Evolutionary conservation across 257 asterid species (phyloP), one percentile per base, ranked within the genome.

Genomic region (Schizonepeta tenuifolia): DNA sequence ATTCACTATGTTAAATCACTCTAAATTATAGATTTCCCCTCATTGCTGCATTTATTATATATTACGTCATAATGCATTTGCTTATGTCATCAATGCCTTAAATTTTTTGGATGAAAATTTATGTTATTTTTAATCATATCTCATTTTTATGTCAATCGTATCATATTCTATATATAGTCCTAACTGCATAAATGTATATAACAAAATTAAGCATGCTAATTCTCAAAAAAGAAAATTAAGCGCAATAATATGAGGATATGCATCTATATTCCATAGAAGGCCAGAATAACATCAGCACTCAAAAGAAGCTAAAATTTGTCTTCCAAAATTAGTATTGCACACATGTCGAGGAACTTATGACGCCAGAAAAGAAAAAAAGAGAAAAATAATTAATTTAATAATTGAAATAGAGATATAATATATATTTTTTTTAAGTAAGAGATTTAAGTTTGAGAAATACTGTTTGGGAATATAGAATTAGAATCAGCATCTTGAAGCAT

Each of bases 401-500:
- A 13, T 9, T 43, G 13, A 28, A 17, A 38, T 28, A 44, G 6
- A 56, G n/a, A n/a, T n/a, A n/a, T n/a, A n/a, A n/a, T n/a, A n/a
- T n/a, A n/a, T n/a, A n/a, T n/a, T n/a, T n/a, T n/a, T n/a, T n/a
- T n/a, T n/a, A n/a, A n/a, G n/a, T n/a, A n/a, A n/a, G n/a, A n/a
- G 21, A 21, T 40, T 21, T n/a, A 17, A 12, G 1, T 40, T 14
- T 21, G 14, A 62, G 49, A 62, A 9, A 46, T 46, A 36, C 18
- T 71, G 43, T 51, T 11, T 46, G 9, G 17, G 43, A 62, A 61
- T 20, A 71, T 60, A 24, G 68, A 22, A 72, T 60, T 71, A 22
- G 67, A 24, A 72, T 59, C 59, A 50, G 38, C 65, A 67, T 67
- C 49, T 18, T 57, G 61, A 35, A 69, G 61, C 49, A 57, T 67